Conservation (phyloP, 2,329 filamentous ascomycete genomes). For the Epichloe sp. region DNA sequence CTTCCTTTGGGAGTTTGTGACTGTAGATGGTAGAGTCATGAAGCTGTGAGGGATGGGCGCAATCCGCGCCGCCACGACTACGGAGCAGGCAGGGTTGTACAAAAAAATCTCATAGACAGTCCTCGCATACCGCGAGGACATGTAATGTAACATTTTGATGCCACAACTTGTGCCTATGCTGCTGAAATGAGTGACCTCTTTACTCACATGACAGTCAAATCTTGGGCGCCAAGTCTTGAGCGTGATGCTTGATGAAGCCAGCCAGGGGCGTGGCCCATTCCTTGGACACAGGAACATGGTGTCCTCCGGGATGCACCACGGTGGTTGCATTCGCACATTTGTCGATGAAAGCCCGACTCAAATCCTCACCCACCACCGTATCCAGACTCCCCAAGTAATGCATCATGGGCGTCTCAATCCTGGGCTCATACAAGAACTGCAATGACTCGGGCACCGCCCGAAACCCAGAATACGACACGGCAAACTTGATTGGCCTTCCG, state of each 20-base stretch:
- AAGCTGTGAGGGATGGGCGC: not conserved
- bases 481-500: conserved; percentile 47
- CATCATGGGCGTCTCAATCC: conserved; percentile 62
- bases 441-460: conserved; percentile 49
- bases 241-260: conserved; percentile 47
- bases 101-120: conserved; percentile 17
- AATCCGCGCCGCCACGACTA: not conserved
- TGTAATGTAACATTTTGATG: conserved; percentile 12
- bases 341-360: conserved; percentile 55
- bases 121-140: conserved; percentile 16
- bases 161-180: not conserved
- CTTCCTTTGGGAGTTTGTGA: not conserved
- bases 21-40: not conserved
- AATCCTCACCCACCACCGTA: conserved; percentile 70
- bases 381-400: conserved; percentile 78
- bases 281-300: conserved; percentile 75
- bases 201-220: conserved; percentile 11
- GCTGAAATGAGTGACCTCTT: not conserved
- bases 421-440: conserved; percentile 53
- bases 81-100: conserved; percentile 12
- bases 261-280: conserved; percentile 68
- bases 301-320: conserved; percentile 71
- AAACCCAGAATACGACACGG: conserved; percentile 68
- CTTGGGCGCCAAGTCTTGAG: conserved; percentile 14
- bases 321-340: conserved; percentile 42